A percentile compares a stretch with the other conserved stretches of the same genome.
Evolutionary conservation across 169 alveolate genomes (phyloP).

Genomic region (Eimeria sp.): DNA sequence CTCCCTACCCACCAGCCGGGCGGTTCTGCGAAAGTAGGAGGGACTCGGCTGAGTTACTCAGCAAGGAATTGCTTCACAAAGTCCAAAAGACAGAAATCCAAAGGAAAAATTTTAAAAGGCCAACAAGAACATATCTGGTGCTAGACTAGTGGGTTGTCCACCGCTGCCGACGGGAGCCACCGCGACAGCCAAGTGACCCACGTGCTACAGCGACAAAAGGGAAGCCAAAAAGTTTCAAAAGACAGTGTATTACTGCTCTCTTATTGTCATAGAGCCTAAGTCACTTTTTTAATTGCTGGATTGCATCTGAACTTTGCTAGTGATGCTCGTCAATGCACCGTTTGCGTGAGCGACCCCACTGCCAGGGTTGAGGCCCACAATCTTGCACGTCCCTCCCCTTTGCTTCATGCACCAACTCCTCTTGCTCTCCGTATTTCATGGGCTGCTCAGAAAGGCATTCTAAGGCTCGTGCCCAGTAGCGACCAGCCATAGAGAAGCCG

Average conservation of each 20-base stretch:
- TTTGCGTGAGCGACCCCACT: neutral
- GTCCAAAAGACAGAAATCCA: neutral
- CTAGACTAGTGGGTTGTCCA: neutral
- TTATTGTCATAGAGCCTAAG: neutral
- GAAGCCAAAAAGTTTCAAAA: neutral
- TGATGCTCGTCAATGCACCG: neutral
- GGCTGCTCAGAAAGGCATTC: too few species aligned
- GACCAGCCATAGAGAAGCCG: neutral
- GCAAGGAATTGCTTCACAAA: neutral
- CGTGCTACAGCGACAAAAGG: neutral
- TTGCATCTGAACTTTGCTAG: neutral
- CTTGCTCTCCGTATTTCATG: neutral
- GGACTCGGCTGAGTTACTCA: neutral
- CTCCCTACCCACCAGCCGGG: slow-evolving; percentile 21
- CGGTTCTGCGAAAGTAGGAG: neutral
- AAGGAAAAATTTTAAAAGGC: neutral
- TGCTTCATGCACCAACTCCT: neutral
- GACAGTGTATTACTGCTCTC: neutral
- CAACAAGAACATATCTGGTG: neutral
- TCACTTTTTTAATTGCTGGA: neutral
- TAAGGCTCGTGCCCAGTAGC: neutral
- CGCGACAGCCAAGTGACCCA: slow-evolving; percentile 12
- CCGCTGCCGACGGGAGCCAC: slow-evolving; percentile 2
- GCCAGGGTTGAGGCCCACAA: slow-evolving; percentile 25
- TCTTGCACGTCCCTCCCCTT: neutral